Percentiles rank a stretch among this genome's conserved stretches.
Conservation (phyloP, 495 filamentous ascomycete genomes). For the Cercophora sp. region DNA sequence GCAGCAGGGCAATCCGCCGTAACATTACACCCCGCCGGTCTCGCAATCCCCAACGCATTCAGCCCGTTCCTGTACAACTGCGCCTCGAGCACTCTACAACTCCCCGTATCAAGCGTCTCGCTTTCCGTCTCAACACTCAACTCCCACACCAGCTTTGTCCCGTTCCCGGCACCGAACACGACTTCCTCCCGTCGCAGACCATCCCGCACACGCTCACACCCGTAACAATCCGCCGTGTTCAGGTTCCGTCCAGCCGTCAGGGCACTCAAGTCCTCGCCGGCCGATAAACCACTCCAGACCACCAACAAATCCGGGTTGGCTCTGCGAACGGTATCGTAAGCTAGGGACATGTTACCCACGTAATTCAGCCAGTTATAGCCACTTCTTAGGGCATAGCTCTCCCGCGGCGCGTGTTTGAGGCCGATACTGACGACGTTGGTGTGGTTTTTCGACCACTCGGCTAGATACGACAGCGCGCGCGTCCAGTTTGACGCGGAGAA, state of each 20-base stretch:
- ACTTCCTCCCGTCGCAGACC: constrained; percentile 26
- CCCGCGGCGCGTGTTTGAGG: constrained; percentile 52
- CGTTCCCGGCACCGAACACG: constrained; percentile 24
- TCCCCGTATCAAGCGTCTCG: constrained; percentile 36
- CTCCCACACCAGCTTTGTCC: constrained; percentile 50
- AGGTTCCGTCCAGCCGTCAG: constrained; percentile 41
- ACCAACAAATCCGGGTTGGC: constrained; percentile 52
- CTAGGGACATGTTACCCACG: constrained; percentile 46
- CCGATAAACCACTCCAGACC: constrained; percentile 54
- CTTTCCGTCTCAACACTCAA: constrained; percentile 50
- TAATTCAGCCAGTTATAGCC: constrained; percentile 52
- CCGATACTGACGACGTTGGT: constrained; percentile 45
- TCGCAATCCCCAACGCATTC: constrained; percentile 41
- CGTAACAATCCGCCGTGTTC: constrained; percentile 38
- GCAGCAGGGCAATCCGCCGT: constrained; percentile 23
- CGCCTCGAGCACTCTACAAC: constrained; percentile 41
- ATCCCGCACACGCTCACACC: constrained; percentile 41
- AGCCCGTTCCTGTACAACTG: constrained; percentile 45
- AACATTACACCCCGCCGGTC: constrained; percentile 27
- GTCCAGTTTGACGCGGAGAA: constrained; percentile 50
- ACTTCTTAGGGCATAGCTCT: constrained; percentile 26
- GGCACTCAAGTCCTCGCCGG: constrained; percentile 46
- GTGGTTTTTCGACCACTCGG: constrained; percentile 43
- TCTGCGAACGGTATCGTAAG: constrained; percentile 42
- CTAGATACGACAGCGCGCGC: constrained; percentile 49